These are phyloP conservation scores for Corrigiola litoralis DNA, from an alignment of 179 eudicot species.

Conservation along the genomic window DNA sequence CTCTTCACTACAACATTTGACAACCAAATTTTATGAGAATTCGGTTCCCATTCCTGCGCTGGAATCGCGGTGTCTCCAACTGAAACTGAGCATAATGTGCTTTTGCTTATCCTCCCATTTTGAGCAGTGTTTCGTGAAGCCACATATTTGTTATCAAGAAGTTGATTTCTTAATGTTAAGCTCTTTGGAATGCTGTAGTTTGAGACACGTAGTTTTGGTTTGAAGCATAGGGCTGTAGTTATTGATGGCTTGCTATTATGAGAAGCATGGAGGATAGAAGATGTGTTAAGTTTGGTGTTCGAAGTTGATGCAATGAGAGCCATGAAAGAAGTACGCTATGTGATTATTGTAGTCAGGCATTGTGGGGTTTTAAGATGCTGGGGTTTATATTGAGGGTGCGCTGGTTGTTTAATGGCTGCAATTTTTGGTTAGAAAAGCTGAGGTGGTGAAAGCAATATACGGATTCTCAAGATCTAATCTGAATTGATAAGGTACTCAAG, in stretches of 20 bases:
- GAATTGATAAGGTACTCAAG: conserved; percentile 10
- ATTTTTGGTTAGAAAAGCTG: neutral
- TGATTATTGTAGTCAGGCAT: neutral
- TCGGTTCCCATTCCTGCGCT: neutral
- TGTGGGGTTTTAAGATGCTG: conserved; percentile 1
- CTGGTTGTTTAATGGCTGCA: too few species aligned
- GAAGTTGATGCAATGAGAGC: conserved; percentile 25
- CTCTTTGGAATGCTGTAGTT: neutral
- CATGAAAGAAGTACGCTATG: conserved; percentile 7
- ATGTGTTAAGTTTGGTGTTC: conserved; percentile 18
- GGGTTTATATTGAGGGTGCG: neutral
- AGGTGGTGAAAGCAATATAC: neutral
- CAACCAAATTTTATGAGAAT: conserved; percentile 21
- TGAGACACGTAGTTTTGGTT: conserved; percentile 19
- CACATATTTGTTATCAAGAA: conserved; percentile 1
- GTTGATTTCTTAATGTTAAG: neutral
- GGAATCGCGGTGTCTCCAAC: neutral
- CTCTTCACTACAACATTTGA: conserved; percentile 56
- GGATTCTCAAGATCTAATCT: neutral
- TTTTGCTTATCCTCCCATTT: conserved; percentile 2
- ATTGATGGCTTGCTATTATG: conserved; percentile 2
- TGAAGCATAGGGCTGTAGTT: neutral
- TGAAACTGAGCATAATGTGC: neutral
- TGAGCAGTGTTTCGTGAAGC: conserved; percentile 9
- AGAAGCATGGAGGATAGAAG: neutral